These are phyloP conservation scores for Capsicum pubescens DNA, from an alignment of 257 asterid genomes.

Conservation along the genomic window DNA sequence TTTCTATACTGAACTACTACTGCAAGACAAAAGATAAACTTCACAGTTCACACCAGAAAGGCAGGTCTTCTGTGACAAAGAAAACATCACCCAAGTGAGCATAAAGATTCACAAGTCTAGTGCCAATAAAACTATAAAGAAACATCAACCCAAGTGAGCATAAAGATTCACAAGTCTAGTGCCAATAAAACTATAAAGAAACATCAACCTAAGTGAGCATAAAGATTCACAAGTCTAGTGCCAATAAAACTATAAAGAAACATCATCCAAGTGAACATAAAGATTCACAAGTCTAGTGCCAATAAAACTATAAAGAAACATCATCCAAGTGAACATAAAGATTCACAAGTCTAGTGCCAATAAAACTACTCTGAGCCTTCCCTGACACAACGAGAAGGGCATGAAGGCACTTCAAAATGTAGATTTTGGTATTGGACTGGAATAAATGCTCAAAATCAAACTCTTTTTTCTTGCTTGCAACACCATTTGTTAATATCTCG, in stretches of 20 bases:
- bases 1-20: neutral
- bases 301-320: conserved; percentile 39
- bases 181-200: conserved; percentile 33
- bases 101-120: too few relatives aligned
- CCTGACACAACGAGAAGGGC: conserved; percentile 76
- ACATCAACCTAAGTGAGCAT: conserved; percentile 67
- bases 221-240: conserved; percentile 69
- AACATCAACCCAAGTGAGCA: too few relatives aligned
- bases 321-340: conserved; percentile 66
- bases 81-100: too few relatives aligned
- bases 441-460: conserved; percentile 62
- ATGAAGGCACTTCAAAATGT: conserved; percentile 58
- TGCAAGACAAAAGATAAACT: conserved; percentile 21
- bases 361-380: conserved; percentile 44
- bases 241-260: neutral
- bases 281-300: too few relatives aligned
- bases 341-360: conserved; percentile 63
- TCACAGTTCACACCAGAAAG: neutral
- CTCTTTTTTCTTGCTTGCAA: conserved; percentile 36
- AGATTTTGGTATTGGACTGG: conserved; percentile 51
- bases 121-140: too few relatives aligned
- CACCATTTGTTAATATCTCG: conserved; percentile 36
- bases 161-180: too few relatives aligned
- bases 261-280: too few relatives aligned
- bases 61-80: neutral